phyloP scores from a whole-genome alignment of 345 rosid genomes.

The Balakata baccata region DNA sequence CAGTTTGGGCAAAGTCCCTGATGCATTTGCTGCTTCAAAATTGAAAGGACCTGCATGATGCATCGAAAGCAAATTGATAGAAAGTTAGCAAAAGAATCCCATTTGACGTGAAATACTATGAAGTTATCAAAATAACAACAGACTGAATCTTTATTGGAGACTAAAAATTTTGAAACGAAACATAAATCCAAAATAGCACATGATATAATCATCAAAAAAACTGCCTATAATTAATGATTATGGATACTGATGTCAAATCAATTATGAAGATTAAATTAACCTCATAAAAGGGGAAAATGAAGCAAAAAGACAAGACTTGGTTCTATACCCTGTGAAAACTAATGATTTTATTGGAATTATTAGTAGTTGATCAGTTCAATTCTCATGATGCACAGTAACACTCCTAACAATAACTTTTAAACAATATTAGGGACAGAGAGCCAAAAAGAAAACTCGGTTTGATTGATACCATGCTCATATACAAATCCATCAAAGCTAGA shows the following conservation, averaged over 20 bases:
- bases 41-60: slow-evolving; percentile 75
- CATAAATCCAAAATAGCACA: background rate
- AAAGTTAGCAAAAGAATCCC: background rate
- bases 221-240: background rate
- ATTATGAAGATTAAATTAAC: background rate
- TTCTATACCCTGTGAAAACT: no score
- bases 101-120: background rate
- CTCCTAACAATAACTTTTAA: background rate
- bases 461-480: slow-evolving; percentile 66
- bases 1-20: slow-evolving; percentile 40
- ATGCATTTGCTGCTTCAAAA: slow-evolving; percentile 47
- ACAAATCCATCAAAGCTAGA: slow-evolving; percentile 93
- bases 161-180: background rate
- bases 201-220: background rate
- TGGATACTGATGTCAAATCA: background rate
- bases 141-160: background rate
- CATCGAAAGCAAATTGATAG: background rate
- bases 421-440: background rate
- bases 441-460: background rate
- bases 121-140: background rate
- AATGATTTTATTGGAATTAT: background rate
- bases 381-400: background rate
- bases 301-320: background rate
- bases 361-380: background rate
- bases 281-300: background rate